Evolutionary conservation across 2,329 filamentous ascomycete genomes (phyloP), one percentile per base, ranked within the genome.

Genomic region (Colletotrichum agaves): DNA sequence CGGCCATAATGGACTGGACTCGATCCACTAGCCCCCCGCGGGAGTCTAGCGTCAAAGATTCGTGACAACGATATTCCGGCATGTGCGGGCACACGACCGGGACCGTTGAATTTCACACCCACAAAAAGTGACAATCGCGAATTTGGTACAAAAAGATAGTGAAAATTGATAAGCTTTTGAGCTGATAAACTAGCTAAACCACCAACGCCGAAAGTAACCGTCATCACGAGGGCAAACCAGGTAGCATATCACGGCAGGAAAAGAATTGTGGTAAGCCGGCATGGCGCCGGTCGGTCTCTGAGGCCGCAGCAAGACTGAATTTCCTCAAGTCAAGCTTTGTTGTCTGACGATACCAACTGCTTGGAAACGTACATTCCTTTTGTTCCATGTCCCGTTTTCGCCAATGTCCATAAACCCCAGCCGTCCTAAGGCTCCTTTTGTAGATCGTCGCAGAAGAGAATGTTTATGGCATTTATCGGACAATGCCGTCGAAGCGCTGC

Each of bases 401-500:
- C 77, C 78, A 71, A 75, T 63, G 71, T 74, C 73, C 61, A 63
- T 69, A 71, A 71, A 65, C 70, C 71, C 70, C 65, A 65, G 60
- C 66, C 69, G 49, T 69, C 72, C 66, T 65, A 53, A 63, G 35
- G 50, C 57, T 47, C 53, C 47, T 67, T 67, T 67, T 59, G 39
- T 64, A 33, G 35, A 37, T 67, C 60, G n/a, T 67, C 35, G 61
- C 61, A 59, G 21, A 33, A 41, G 11, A 53, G 27, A 46, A 44
- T 31, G 47, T 10, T 52, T 35, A 71, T 72, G 72, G 74, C 80
- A 78, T 90, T 93, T 97, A 98, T 88, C 96, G 91, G 87, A 99
- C 93, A 82, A 98, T 98, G 82, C 95, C 96, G 83, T 98, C 94
- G 90, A 97, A 98, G 85, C 94, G 91, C 79, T 81, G 78, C 86